Evolutionary conservation across 108 stramenopile genomes (phyloP).

Genomic region (Skeletonema menzelii): DNA sequence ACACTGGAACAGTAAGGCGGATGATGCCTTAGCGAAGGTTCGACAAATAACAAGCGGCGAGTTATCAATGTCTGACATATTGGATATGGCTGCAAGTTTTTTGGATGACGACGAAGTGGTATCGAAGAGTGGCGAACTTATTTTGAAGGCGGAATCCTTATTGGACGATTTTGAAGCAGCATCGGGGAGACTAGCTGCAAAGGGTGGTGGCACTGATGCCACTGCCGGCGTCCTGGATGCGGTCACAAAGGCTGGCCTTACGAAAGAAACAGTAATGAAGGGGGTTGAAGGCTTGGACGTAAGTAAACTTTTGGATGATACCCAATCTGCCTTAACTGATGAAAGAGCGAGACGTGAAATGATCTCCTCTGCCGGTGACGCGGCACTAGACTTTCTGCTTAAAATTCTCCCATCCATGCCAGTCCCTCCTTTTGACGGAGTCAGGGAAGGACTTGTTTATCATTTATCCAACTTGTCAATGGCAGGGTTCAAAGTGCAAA

Average conservation of each 20-base stretch:
- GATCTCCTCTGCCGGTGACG: constrained; percentile 80
- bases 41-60: constrained; percentile 81
- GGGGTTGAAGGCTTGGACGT: constrained; percentile 75
- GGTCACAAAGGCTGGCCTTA: constrained; percentile 81
- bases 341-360: constrained; percentile 75
- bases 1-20: constrained; percentile 41
- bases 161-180: constrained; percentile 88
- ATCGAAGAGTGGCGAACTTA: constrained; percentile 69
- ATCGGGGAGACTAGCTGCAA: constrained; percentile 58
- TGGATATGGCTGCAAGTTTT: constrained; percentile 76
- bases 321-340: constrained; percentile 76
- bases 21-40: constrained; percentile 66
- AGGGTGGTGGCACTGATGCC: neutral
- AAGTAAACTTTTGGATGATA: constrained; percentile 76
- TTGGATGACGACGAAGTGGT: constrained; percentile 84
- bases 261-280: constrained; percentile 76
- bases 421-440: constrained; percentile 88
- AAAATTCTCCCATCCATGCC: constrained; percentile 85
- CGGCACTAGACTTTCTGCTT: constrained; percentile 85
- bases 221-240: constrained; percentile 53
- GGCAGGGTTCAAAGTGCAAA: constrained; percentile 87
- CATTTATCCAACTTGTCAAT: constrained; percentile 82
- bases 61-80: constrained; percentile 57
- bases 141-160: constrained; percentile 71
- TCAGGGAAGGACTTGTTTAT: constrained; percentile 84